Conservation (phyloP, 495 filamentous ascomycete species). For the Penicillium lividum region DNA sequence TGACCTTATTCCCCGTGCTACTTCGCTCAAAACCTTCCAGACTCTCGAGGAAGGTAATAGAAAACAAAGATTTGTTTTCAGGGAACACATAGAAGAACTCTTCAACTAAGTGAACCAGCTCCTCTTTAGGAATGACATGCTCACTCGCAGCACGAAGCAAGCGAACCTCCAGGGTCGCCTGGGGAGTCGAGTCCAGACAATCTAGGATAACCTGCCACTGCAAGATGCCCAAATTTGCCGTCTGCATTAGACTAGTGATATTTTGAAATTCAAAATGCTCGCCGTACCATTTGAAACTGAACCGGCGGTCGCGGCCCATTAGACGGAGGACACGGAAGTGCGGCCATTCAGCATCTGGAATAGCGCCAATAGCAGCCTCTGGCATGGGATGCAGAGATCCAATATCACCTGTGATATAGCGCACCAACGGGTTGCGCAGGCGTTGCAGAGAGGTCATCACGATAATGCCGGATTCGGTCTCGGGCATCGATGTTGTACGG, state of each 20-base stretch:
- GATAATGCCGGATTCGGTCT: slow-evolving; percentile 15
- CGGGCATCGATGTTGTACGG: too few relatives aligned
- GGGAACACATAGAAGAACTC: too few relatives aligned
- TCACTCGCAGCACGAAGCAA: background rate
- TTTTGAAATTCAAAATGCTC: slow-evolving; percentile 33
- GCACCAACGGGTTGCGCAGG: slow-evolving; percentile 38
- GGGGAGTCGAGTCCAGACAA: slow-evolving; percentile 3
- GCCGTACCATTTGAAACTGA: slow-evolving; percentile 37
- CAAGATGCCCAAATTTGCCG: slow-evolving; percentile 26
- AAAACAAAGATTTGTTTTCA: too few relatives aligned
- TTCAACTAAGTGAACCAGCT: too few relatives aligned
- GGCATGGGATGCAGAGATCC: slow-evolving; percentile 34
- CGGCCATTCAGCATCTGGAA: slow-evolving; percentile 8
- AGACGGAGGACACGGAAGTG: slow-evolving; percentile 27
- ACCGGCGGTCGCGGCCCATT: slow-evolving; percentile 34
- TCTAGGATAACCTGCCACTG: slow-evolving; percentile 40
- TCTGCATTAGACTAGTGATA: slow-evolving; percentile 15
- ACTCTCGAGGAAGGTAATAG: too few relatives aligned
- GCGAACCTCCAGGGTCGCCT: background rate
- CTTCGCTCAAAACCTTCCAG: background rate
- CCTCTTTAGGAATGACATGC: too few relatives aligned
- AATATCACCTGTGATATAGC: slow-evolving; percentile 40
- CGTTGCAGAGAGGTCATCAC: slow-evolving; percentile 39
- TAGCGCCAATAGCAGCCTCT: background rate
- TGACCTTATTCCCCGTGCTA: background rate